Base-by-base conservation (phyloP, 768 basidiomycete species). In the Kwoniella dejecticola region DNA sequence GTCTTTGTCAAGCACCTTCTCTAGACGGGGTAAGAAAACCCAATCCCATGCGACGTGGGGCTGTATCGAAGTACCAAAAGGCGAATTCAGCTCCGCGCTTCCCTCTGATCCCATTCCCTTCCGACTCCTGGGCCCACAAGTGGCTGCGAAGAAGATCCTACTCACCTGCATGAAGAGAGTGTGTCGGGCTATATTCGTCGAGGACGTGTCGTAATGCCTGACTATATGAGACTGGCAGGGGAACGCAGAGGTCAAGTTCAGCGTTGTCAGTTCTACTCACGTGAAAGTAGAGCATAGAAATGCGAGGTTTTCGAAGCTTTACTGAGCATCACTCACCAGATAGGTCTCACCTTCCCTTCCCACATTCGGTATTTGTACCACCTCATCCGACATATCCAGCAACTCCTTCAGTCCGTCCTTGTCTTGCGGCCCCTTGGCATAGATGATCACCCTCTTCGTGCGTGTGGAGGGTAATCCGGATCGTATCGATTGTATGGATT, bases 311-410 rank as follows among this genome's bases (percentile, higher is more conserved):
- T n/a, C n/a, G n/a, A n/a, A n/a, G n/a, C n/a, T n/a, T n/a, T n/a
- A 7, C 21, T 13, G 24, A 30, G 2, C 15, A 54, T 24, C 4
- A 60, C 76, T 56, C 57, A 79, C 77, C 10, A 79, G 62, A 56
- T 79, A 79, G 6, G 78, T 79, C 48, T 72, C 78, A 17, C 78
- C 78, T 48, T 79, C 78, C 13, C 78, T 44, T 0, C 78, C 78
- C 2, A 74, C 42, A 47, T 79, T 79, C 19, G 53, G 44, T n/a
- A 79, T 40, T 19, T 45, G 42, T 0, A 78, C 64, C 3, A 79
- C 71, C 42, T 72, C 74, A 49, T 78, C 75, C 15, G 48, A 57
- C 10, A 63, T 54, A 6, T 69, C 61, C n/a, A 33, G 41, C 33
- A 79, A 29, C 15, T 47, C 54, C 8, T 57, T 38, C 47, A 64